Evolutionary conservation across 768 basidiomycete genomes (phyloP).

Genomic region (Nidularia sp.): DNA sequence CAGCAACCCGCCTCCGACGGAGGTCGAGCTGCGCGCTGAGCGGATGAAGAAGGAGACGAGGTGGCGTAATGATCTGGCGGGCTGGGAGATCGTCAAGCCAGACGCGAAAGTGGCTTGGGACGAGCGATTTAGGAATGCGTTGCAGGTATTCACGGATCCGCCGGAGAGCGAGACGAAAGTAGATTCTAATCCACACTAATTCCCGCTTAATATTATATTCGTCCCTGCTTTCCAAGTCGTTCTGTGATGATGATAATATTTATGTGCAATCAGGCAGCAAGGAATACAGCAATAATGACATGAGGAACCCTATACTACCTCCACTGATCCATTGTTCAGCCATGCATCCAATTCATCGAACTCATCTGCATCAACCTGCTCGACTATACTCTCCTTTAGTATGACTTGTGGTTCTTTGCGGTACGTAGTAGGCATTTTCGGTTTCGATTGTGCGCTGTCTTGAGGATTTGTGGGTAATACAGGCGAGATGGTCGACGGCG

Average conservation of each 20-base stretch:
- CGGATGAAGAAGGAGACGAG: conserved; percentile 83
- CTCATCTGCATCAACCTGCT: conserved; percentile 20
- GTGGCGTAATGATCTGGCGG: conserved; percentile 78
- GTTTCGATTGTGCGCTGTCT: no score
- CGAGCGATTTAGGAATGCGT: conserved; percentile 53
- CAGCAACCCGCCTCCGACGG: conserved; percentile 75
- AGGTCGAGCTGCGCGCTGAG: conserved; percentile 86
- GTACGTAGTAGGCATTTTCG: no score
- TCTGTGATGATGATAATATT: no score
- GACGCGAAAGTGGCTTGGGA: conserved; percentile 72
- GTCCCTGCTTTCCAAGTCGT: no score
- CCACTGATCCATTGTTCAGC: conserved; percentile 62
- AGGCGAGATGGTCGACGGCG: no score
- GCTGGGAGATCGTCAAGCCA: conserved; percentile 75
- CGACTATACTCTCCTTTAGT: no score
- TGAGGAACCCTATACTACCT: conserved; percentile 32
- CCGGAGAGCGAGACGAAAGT: conserved; percentile 13
- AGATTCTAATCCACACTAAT: neutral
- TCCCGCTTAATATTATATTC: no score
- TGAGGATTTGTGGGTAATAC: no score
- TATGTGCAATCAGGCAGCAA: no score
- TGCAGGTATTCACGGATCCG: conserved; percentile 58
- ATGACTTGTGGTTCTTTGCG: no score
- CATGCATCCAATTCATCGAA: conserved; percentile 67
- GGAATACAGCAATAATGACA: no score